Conservation (phyloP, 2,329 filamentous ascomycete genomes). For the Periglandula ipomoeae region DNA sequence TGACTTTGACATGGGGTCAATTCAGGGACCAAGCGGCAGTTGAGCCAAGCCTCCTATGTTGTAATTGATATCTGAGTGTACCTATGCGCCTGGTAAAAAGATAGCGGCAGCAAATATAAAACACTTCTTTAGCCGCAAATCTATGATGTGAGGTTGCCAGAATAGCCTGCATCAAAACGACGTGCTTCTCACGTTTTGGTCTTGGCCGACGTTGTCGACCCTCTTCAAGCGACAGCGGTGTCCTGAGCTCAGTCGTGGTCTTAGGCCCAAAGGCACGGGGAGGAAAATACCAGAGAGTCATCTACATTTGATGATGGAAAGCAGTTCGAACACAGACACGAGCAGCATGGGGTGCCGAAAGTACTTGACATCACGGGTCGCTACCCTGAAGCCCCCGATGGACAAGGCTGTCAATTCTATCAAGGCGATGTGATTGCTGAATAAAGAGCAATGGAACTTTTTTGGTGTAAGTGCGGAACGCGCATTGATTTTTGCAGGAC, state of each 20-base stretch:
- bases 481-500: too few species aligned
- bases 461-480: background rate
- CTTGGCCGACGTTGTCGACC: too few species aligned
- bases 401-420: background rate
- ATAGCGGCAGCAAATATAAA: too few species aligned
- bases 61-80: background rate
- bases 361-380: background rate
- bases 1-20: background rate
- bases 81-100: too few species aligned
- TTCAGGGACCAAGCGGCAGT: background rate
- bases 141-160: too few species aligned
- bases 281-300: background rate
- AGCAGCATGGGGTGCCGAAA: background rate
- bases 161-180: too few species aligned
- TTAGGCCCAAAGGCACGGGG: background rate
- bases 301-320: too few species aligned
- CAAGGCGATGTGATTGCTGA: background rate
- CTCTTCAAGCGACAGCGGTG: too few species aligned
- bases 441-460: constrained; percentile 1
- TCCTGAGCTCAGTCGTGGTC: too few species aligned
- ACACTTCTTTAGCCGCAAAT: too few species aligned
- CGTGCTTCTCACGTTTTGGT: too few species aligned
- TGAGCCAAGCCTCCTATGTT: background rate
- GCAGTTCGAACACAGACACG: too few species aligned
- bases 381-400: background rate